Conservation (phyloP, 108 stramenopile species). For the Cylindrotheca fusiformis region DNA sequence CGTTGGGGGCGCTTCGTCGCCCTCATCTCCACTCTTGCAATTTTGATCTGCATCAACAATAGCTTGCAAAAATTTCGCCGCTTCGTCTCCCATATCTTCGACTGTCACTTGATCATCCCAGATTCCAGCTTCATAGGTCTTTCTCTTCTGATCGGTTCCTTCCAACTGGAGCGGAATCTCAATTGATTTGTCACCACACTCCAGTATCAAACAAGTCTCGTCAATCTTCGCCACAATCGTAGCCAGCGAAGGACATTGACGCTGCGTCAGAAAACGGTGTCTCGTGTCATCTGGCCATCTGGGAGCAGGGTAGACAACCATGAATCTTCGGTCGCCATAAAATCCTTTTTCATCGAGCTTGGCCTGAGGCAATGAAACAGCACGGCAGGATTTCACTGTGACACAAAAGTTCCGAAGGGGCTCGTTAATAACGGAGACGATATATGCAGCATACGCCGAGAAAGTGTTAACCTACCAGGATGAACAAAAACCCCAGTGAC, state of each 20-base stretch:
- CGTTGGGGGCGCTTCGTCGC: constrained; percentile 2
- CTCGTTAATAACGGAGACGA: too few relatives aligned
- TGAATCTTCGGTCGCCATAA: constrained; percentile 61
- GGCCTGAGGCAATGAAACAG: constrained; percentile 43
- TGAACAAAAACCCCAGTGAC: not conserved
- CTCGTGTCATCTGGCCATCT: constrained; percentile 43
- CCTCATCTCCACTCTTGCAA: not conserved
- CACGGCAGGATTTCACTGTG: constrained; percentile 69
- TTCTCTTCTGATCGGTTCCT: constrained; percentile 1
- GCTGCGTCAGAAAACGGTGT: constrained; percentile 76
- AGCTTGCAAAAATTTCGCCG: constrained; percentile 59
- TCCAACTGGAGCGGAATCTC: not conserved
- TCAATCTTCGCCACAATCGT: constrained; percentile 37
- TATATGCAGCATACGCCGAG: too few relatives aligned
- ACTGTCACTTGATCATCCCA: constrained; percentile 69
- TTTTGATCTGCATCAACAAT: constrained; percentile 39
- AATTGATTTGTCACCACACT: not conserved
- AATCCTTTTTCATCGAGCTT: constrained; percentile 56
- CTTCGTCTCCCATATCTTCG: constrained; percentile 75
- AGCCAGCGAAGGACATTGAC: constrained; percentile 69
- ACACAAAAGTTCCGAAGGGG: too few relatives aligned
- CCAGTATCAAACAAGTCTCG: constrained; percentile 4
- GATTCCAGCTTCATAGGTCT: constrained; percentile 44
- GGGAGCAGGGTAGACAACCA: constrained; percentile 63
- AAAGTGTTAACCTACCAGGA: not conserved